These are phyloP conservation scores for Arbutus unedo DNA, from an alignment of 148 eudicot species.

Conservation along the genomic window DNA sequence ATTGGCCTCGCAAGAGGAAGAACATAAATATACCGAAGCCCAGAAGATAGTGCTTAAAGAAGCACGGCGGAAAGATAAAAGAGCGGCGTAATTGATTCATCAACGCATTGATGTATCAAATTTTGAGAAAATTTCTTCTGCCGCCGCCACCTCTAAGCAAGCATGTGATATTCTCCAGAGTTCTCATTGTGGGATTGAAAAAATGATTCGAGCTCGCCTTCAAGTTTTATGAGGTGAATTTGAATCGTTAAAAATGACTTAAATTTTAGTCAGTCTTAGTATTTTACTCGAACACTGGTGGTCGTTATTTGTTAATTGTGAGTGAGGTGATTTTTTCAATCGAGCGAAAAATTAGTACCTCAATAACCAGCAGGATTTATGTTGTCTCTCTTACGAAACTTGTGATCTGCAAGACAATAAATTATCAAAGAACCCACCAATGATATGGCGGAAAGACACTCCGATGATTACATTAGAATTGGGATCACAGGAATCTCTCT, in stretches of 20 bases:
- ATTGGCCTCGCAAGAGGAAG: no score
- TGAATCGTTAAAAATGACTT: not conserved
- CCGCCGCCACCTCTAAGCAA: not conserved
- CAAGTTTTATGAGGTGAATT: not conserved
- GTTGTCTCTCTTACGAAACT: no score
- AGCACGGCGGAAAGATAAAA: not conserved
- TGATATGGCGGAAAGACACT: no score
- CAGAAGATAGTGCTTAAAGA: no score
- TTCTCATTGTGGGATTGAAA: not conserved
- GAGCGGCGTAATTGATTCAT: not conserved
- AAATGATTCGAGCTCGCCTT: not conserved
- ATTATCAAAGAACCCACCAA: no score
- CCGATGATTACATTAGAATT: no score
- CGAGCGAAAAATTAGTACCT: no score
- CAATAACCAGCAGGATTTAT: no score
- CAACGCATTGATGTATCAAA: not conserved
- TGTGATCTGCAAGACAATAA: no score
- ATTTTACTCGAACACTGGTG: not conserved
- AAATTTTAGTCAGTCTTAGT: not conserved
- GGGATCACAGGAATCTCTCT: no score
- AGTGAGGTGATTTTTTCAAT: no score
- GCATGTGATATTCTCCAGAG: conserved; percentile 7
- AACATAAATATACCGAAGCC: no score
- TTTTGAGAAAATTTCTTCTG: conserved; percentile 11
- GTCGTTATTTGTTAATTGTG: not conserved